Percentiles rank a stretch among this genome's conserved stretches.
Conservation (phyloP, 768 basidiomycete species). For the Suillus alpinus region DNA sequence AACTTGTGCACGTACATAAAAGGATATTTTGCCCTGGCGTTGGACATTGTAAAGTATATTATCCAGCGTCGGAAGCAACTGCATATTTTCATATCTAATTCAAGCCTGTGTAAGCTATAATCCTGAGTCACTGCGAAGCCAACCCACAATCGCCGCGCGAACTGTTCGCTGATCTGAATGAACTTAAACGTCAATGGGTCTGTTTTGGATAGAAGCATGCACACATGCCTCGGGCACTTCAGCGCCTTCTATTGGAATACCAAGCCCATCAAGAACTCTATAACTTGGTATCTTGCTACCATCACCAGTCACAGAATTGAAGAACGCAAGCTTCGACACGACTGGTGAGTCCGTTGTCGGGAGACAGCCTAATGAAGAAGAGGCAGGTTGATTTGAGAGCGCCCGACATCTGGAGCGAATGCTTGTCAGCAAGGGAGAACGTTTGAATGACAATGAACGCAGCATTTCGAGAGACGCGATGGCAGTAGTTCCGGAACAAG, state of each 20-base stretch:
- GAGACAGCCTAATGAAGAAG: constrained; percentile 25
- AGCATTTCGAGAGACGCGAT: constrained; percentile 13
- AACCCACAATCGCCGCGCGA: constrained; percentile 62
- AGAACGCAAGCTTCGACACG: constrained; percentile 68
- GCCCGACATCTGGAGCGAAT: constrained; percentile 14
- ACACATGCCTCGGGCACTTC: constrained; percentile 67
- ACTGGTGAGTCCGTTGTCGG: constrained; percentile 57
- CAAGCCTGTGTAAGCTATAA: neutral
- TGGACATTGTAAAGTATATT: constrained; percentile 90
- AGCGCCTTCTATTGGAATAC: constrained; percentile 69
- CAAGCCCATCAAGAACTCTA: constrained; percentile 80
- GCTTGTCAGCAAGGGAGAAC: neutral
- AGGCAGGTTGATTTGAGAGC: constrained; percentile 6
- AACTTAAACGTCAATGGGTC: constrained; percentile 8
- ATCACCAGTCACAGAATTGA: constrained; percentile 69
- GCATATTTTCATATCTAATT: constrained; percentile 73
- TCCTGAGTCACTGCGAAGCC: neutral
- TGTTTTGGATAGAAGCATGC: neutral
- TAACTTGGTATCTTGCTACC: constrained; percentile 78
- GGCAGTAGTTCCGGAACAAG: neutral
- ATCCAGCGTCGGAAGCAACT: constrained; percentile 78
- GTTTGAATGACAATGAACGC: constrained; percentile 5
- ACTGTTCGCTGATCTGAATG: constrained; percentile 63
- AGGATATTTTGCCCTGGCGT: constrained; percentile 89
- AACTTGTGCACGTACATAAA: constrained; percentile 59